Evolutionary conservation across 2,329 filamentous ascomycete genomes (phyloP), one percentile per base, ranked within the genome.

Genomic region (Fusarium sp.): DNA sequence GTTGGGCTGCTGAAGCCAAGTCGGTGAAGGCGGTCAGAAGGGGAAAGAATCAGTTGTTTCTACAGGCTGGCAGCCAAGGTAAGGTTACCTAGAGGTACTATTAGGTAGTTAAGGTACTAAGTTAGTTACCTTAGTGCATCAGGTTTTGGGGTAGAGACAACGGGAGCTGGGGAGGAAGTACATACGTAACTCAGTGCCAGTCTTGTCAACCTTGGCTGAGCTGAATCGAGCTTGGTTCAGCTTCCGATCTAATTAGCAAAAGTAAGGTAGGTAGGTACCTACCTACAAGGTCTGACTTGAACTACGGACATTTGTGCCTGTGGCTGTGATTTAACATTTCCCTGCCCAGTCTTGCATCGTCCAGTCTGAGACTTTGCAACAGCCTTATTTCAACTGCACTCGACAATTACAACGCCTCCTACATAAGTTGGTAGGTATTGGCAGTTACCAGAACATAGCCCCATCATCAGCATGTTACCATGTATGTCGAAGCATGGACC

Each of bases 381-480:
- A 63, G 61, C 58, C 72, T 64, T 74, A 68, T 72, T 73, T 70
- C 65, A 64, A 72, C 59, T n/a, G 66, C 68, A 58, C 48, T 22
- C 42, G 39, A 55, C 30, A 24, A 58, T 41, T 63, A 26, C 20
- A 28, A 18, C 15, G 24, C 26, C 22, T 45, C 30, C 26, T 32
- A 36, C 17, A 35, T 35, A 35, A 35, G 32, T 35, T 3, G 32
- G 35, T 35, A 24, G 11, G 22, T 12, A 39, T 51, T 26, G 22
- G 30, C 24, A 38, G 32, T 20, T 63, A 9, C 22, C 47, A 55
- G 18, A 55, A 26, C 39, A 35, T 32, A 38, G 8, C 18, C 30
- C 30, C 50, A 26, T 54, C 51, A 54, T 38, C 35, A 26, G 15
- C 18, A 44, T 18, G 28, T 30, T 24, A 48, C 42, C 17, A n/a